Base-by-base conservation (phyloP, 2,329 filamentous ascomycete species). In the Fusarium sp. region DNA sequence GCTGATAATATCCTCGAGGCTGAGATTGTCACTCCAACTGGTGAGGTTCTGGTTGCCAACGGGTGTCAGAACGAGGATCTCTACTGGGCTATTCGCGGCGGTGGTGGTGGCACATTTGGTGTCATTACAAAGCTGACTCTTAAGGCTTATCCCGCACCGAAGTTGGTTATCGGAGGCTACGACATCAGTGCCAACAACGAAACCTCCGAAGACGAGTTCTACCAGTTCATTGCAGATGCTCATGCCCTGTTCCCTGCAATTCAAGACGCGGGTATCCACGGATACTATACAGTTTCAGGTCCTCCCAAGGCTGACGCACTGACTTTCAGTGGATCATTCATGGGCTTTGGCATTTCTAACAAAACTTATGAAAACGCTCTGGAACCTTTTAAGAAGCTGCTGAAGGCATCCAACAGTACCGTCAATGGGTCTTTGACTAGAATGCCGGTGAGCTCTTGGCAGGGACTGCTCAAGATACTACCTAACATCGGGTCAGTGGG, bases 71-170 rank as follows among this genome's bases (percentile, higher is more conserved):
- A 59, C 8, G 3, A 26, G 6, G 42, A 59, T 12, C 19, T 59
- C 0, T 54, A 42, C 4, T 59, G 49, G 30, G 57, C 57, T 5
- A 54, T 59, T 14, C 49, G 57, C 8, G 57, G 57, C 6, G 49
- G 57, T 4, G 57, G 57, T 2, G 49, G 57, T 4, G 57, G 57
- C 8, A 53, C 57, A 3, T 59, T 54, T 31, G 57, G 57, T 39
- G 49, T 59, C 43, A 53, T 59, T 10, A 59, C 49, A 6, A 48
- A n/a, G 2, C 7, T 59, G 3, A 59, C 26, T 7, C 25, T 59
- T 2, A 59, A 59, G 16, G 42, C 57, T 4, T 54, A 59, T 48
- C 42, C 48, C 1, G 12, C 28, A 21, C 45, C 54, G 0, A 0
- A 25, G 0, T 2, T 58, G 14, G 25, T 51, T 4, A 43, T 53